Base-by-base conservation (phyloP, 2,329 filamentous ascomycete genomes). In the Pseudocercospora ulei region DNA sequence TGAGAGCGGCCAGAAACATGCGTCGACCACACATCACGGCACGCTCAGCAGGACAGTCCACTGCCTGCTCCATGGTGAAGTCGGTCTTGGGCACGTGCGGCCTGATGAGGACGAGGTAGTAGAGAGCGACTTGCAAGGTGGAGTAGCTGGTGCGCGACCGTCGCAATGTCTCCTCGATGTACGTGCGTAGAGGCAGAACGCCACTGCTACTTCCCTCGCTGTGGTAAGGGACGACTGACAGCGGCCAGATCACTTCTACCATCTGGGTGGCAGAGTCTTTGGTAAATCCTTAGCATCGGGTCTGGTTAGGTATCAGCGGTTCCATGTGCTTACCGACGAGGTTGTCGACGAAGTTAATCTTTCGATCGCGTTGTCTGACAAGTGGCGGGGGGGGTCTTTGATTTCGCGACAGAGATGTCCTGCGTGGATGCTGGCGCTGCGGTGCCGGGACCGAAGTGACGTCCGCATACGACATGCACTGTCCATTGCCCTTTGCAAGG, bases 131-230 rank as follows among this genome's bases (percentile, higher is more conserved):
- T 65, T 96, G 90, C 38, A 98, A 69, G 18, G 90, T 98, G 43
- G 88, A 96, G 67, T 95, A 98, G 67, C 87, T 95, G 27, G 90
- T 94, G 56, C 88, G 80, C 44, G 90, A 98, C 55, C 90, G 78
- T 53, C 87, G 82, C 50, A 98, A 71, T 12, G 90, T 96, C 70
- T 96, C 90, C 65, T 96, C 87, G 55, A 98, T 96, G 61, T 96
- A 98, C 38, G 82, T 93, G 52, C 87, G 82, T 55, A 98, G 71
- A 43, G 88, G 87, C 50, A 98, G 69, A 45, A 95, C 82, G 36
- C 81, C 77, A 60, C 82, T 84, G 58, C 72, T 78, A 48, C 67
- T 65, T 41, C 74, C 68, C 58, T 88, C 82, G 54, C 72, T 78
- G 54, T 79, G 78, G 62, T 82, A 82, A 41, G 81, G 74, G 22